phyloP scores from a whole-genome alignment of 768 basidiomycete species.

The Amanita rubescens region DNA sequence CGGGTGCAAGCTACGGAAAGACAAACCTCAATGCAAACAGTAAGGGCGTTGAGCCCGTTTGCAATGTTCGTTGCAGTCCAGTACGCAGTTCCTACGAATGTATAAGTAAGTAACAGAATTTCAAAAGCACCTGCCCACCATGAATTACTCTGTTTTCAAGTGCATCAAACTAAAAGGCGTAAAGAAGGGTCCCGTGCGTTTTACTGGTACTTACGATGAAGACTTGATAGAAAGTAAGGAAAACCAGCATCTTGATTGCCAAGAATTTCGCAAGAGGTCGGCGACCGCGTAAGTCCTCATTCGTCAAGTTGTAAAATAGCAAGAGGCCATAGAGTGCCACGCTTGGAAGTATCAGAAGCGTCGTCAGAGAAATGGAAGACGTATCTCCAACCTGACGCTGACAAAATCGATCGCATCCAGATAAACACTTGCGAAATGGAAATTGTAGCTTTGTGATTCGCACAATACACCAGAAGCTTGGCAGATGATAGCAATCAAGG shows the following conservation, averaged over 20 bases:
- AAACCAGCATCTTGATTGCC: slow-evolving; percentile 71
- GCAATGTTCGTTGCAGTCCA: slow-evolving; percentile 76
- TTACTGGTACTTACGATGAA: slow-evolving; percentile 39
- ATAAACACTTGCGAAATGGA: slow-evolving; percentile 55
- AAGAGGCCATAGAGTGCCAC: slow-evolving; percentile 73
- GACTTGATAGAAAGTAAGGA: slow-evolving; percentile 74
- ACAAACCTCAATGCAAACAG: slow-evolving; percentile 65
- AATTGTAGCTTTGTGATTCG: slow-evolving; percentile 41
- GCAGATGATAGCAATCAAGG: slow-evolving; percentile 65
- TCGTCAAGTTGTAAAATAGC: slow-evolving; percentile 66
- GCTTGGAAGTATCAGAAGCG: slow-evolving; percentile 23
- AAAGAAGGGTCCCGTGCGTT: no score
- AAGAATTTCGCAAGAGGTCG: slow-evolving; percentile 73
- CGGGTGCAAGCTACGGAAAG: not conserved
- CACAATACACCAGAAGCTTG: slow-evolving; percentile 57
- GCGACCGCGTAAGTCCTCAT: slow-evolving; percentile 61
- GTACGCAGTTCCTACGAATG: slow-evolving; percentile 45
- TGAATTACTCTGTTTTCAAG: slow-evolving; percentile 59
- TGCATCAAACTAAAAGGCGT: slow-evolving; percentile 33
- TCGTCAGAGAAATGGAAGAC: slow-evolving; percentile 3
- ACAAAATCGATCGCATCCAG: slow-evolving; percentile 60
- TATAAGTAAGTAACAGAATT: not conserved
- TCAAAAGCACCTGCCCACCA: slow-evolving; percentile 22
- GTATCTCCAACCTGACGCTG: slow-evolving; percentile 52
- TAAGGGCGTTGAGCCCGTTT: slow-evolving; percentile 66